phyloP scores from a whole-genome alignment of 345 rosid genomes.

The Pistacia integerrima region DNA sequence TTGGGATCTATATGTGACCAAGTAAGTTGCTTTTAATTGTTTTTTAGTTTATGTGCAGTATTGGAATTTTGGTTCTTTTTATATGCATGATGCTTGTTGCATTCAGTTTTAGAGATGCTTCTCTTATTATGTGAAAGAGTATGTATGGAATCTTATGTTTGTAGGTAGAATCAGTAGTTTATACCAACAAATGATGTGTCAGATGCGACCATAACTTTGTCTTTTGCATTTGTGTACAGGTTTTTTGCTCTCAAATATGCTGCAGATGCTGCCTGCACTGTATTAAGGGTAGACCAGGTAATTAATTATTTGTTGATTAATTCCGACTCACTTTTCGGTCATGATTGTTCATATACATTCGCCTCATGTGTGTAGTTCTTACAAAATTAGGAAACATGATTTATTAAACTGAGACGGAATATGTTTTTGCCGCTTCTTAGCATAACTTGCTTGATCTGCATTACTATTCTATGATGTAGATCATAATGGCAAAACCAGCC shows the following conservation, averaged over 20 bases:
- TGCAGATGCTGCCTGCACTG: constrained; percentile 97
- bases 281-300: constrained; percentile 97
- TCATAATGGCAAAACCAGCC: constrained; percentile 94
- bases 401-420: neutral
- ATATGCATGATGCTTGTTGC: neutral
- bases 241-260: constrained; percentile 90
- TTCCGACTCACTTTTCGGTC: neutral
- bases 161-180: neutral
- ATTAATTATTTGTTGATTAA: neutral
- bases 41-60: neutral
- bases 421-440: too few relatives aligned
- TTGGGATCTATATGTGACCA: constrained; percentile 94
- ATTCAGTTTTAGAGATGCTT: neutral
- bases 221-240: constrained; percentile 43
- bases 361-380: too few relatives aligned
- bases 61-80: neutral
- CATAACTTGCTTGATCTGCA: neutral
- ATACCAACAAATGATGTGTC: neutral
- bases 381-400: too few relatives aligned
- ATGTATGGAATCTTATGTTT: neutral
- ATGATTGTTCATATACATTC: too few relatives aligned
- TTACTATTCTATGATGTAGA: constrained; percentile 48
- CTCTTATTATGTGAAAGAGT: neutral
- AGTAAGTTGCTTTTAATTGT: constrained; percentile 46
- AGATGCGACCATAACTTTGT: too few relatives aligned